phyloP scores from a whole-genome alignment of 192 early-diverging fungal genomes.

The Geosiphon pyriformis region DNA sequence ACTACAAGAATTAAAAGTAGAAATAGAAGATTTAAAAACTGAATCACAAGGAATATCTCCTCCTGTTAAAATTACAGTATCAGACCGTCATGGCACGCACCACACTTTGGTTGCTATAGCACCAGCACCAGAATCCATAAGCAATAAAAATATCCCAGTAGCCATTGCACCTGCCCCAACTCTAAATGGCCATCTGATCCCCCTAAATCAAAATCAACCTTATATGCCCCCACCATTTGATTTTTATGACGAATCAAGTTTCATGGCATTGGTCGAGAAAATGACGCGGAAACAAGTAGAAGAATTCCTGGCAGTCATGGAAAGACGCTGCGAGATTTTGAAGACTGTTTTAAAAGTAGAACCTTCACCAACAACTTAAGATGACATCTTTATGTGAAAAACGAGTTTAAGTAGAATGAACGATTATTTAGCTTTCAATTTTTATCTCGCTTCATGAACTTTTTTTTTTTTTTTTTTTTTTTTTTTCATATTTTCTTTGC shows the following conservation, averaged over 20 bases:
- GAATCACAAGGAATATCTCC: neutral
- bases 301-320: conserved; percentile 49
- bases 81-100: neutral
- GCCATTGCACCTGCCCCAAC: neutral
- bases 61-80: too few species aligned
- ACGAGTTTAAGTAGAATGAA: too few species aligned
- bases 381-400: too few species aligned
- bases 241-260: conserved; percentile 33
- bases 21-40: neutral
- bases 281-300: conserved; percentile 49
- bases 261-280: conserved; percentile 35
- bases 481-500: too few species aligned
- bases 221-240: conserved; percentile 14
- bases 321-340: conserved; percentile 51
- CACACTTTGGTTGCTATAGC: neutral
- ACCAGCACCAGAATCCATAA: neutral
- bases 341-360: conserved; percentile 12
- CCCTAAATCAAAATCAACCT: neutral
- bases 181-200: neutral
- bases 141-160: neutral
- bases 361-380: neutral
- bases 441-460: too few species aligned
- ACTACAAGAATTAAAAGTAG: neutral
- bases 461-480: too few species aligned
- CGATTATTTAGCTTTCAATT: too few species aligned